Evolutionary conservation across 163 green algal species (phyloP).

Genomic region (Chloromonas sp.): DNA sequence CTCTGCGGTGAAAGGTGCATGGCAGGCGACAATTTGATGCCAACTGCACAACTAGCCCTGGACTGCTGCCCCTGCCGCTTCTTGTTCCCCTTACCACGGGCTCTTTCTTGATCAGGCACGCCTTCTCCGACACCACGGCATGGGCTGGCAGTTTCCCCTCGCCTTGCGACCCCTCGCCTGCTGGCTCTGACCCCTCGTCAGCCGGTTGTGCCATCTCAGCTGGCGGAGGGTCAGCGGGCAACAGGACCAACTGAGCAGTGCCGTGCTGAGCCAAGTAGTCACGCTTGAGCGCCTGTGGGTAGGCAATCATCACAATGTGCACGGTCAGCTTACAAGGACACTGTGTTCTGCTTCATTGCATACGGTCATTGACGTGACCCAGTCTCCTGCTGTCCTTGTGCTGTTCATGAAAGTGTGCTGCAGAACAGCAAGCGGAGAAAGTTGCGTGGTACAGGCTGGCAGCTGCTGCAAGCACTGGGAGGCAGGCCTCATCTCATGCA

Average conservation of each 20-base stretch:
- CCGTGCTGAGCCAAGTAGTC: not conserved
- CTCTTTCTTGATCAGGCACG: constrained; percentile 30
- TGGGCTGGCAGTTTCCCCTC: not conserved
- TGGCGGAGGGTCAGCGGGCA: not conserved
- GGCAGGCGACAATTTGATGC: no score
- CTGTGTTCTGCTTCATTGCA: no score
- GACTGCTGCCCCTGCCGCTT: not conserved
- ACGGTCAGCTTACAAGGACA: not conserved
- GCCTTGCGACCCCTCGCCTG: not conserved
- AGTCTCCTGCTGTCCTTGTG: no score
- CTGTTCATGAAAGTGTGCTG: no score
- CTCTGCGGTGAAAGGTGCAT: no score
- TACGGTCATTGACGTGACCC: no score
- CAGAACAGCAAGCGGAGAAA: no score
- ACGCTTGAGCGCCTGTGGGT: constrained; percentile 2
- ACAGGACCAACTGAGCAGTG: not conserved
- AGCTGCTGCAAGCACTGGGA: no score
- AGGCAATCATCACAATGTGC: not conserved
- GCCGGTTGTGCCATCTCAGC: not conserved
- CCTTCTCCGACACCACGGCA: constrained; percentile 1
- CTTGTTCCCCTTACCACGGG: constrained; percentile 7
- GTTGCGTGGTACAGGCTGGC: no score
- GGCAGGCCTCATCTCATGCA: no score
- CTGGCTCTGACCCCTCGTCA: not conserved
- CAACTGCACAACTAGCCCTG: not conserved